Base-by-base conservation (phyloP, 2,329 filamentous ascomycete genomes). In the Ceratocystis alfenasii region DNA sequence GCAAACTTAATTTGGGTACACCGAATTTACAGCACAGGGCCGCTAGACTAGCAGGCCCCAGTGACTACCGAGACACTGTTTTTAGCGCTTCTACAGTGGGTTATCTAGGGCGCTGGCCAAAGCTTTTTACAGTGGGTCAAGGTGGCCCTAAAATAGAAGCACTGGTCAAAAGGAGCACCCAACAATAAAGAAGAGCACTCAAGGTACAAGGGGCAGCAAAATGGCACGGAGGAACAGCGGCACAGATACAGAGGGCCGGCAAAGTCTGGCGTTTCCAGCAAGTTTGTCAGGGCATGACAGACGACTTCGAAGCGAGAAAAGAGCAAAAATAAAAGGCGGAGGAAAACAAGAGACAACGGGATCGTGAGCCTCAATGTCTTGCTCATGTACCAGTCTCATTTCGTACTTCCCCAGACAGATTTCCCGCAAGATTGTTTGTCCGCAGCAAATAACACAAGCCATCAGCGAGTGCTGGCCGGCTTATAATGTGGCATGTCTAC, bases 251-350 rank as follows among this genome's bases (percentile, higher is more conserved):
- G 3, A 2, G 25, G 59, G 10, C 12, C 17, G 25, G 22, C 45
- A 46, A 60, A 44, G 60, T 20, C 44, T 64, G 44, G 15, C 20
- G 44, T 53, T 36, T 20, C 53, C 53, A 59, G 4, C 25, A 33
- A 17, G 53, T 30, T 33, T 33, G 53, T 59, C 53, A 59, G 53
- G 53, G 53, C 53, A 59, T 30, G 53, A 59, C 53, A 59, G 53
- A 59, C 53, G 25, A 53, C 33, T 36, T 12, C 33, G 33, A 36
- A 36, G 33, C 33, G 33, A 25, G 48, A 53, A 10, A 15, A 25
- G 20, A 25, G 15, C 48, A 53, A 53, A 25, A 50, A 25, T 12
- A 25, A 25, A 25, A 53, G 20, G 8, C 1, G 10, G 7, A 53
- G 48, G 12, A 15, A 25, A 15, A 25, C 3, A 12, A 53, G 48